These are phyloP conservation scores for Eutreptiella sp. DNA, from an alignment of 208 protist species.

Conservation along the genomic window DNA sequence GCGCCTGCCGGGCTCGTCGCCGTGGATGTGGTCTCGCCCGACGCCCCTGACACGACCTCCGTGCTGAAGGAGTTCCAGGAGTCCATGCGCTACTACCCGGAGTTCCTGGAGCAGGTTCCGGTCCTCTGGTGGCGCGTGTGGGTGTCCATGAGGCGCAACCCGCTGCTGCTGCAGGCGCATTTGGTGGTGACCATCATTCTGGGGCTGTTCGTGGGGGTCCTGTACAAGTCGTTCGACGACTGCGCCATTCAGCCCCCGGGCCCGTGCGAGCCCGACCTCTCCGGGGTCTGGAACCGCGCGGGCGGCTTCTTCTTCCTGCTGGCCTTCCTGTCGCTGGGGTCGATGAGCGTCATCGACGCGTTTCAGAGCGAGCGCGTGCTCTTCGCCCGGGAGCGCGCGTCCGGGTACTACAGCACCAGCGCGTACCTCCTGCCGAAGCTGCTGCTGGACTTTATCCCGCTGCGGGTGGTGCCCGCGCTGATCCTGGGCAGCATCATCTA, in stretches of 20 bases:
- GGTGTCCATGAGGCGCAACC: too few species aligned
- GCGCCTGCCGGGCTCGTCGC: too few species aligned
- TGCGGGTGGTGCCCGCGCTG: slow-evolving; percentile 67
- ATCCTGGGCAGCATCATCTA: slow-evolving; percentile 76
- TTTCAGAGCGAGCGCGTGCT: slow-evolving; percentile 74
- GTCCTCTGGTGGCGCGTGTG: too few species aligned
- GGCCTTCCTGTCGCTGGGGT: slow-evolving; percentile 72
- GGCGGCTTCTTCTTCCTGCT: slow-evolving; percentile 71
- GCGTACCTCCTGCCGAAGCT: slow-evolving; percentile 81
- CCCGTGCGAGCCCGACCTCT: slow-evolving; percentile 66
- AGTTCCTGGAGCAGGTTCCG: too few species aligned
- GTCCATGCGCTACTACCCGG: too few species aligned
- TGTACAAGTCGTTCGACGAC: slow-evolving; percentile 66
- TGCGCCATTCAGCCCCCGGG: too few species aligned
- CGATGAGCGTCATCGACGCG: slow-evolving; percentile 71
- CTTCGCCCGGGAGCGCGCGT: slow-evolving; percentile 72
- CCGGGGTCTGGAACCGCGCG: slow-evolving; percentile 71
- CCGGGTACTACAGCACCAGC: slow-evolving; percentile 70
- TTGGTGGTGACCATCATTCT: slow-evolving; percentile 60
- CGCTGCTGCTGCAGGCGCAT: slow-evolving; percentile 70
- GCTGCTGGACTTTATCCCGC: slow-evolving; percentile 72
- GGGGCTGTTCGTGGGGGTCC: slow-evolving; percentile 58
- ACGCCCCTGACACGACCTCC: too few species aligned
- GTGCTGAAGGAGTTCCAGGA: too few species aligned
- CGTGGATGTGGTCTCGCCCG: too few species aligned